A percentile compares a stretch with the other conserved stretches of the same genome.
Evolutionary conservation across 371 early-diverging fungal species (phyloP).

Genomic region (Mucor mucedo): DNA sequence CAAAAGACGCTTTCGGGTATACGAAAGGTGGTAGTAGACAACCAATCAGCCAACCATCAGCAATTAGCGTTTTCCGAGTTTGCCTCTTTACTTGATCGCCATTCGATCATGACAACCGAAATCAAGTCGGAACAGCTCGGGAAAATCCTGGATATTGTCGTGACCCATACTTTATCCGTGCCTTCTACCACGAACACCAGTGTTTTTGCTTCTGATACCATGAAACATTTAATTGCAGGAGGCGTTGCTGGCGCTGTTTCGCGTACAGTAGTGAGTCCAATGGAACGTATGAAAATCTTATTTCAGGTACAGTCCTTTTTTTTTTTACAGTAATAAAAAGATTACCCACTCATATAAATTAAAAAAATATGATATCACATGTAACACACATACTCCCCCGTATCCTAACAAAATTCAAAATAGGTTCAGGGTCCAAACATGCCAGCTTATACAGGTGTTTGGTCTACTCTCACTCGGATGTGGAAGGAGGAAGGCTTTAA

Average conservation of each 20-base stretch:
- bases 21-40: conserved; percentile 2
- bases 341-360: neutral
- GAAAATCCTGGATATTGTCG: conserved; percentile 36
- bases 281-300: conserved; percentile 92
- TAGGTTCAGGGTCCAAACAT: conserved; percentile 76
- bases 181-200: conserved; percentile 20
- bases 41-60: neutral
- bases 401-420: neutral
- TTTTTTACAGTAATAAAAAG: neutral
- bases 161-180: conserved; percentile 30
- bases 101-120: conserved; percentile 33
- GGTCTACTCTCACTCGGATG: conserved; percentile 77
- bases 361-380: conserved; percentile 33
- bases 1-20: conserved; percentile 24
- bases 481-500: conserved; percentile 87
- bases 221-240: conserved; percentile 87
- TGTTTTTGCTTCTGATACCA: conserved; percentile 46
- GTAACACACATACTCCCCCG: conserved; percentile 6
- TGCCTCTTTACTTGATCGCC: conserved; percentile 33
- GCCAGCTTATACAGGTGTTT: conserved; percentile 72
- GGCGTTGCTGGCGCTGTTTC: conserved; percentile 93
- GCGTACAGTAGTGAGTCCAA: conserved; percentile 90
- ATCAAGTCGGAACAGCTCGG: conserved; percentile 47
- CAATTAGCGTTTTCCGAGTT: conserved; percentile 37
- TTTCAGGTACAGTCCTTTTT: conserved; percentile 75